Conservation (phyloP, 108 stramenopile species). For the Nannochloropsis salina region DNA sequence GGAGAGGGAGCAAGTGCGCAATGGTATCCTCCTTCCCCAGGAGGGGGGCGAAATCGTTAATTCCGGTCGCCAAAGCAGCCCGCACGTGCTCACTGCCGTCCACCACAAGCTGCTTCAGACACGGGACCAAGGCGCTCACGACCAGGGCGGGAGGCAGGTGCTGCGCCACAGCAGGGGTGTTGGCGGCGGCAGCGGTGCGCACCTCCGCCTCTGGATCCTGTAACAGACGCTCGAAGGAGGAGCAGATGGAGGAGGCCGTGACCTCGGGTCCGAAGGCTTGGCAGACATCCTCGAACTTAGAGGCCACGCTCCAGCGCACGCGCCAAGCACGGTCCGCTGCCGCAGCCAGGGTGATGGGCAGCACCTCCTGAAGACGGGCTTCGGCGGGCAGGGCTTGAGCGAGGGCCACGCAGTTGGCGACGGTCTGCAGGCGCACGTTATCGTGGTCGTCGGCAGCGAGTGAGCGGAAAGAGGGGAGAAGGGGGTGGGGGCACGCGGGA, state of each 20-base stretch:
- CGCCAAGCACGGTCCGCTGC: constrained; percentile 85
- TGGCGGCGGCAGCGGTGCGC: constrained; percentile 76
- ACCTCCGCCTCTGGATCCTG: constrained; percentile 61
- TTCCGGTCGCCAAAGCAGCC: constrained; percentile 82
- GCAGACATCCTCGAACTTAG: constrained; percentile 72
- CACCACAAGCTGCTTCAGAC: constrained; percentile 45
- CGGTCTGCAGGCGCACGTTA: constrained; percentile 84
- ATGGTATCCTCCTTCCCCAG: constrained; percentile 80
- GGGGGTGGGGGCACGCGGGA: neutral
- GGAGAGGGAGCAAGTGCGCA: constrained; percentile 77
- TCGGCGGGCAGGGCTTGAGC: constrained; percentile 65
- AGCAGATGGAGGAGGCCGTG: constrained; percentile 33
- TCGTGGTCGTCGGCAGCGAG: constrained; percentile 88
- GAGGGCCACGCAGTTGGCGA: constrained; percentile 75
- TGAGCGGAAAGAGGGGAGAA: constrained; percentile 65
- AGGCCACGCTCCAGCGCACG: constrained; percentile 85
- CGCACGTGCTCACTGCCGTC: constrained; percentile 58
- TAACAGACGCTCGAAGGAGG: constrained; percentile 46
- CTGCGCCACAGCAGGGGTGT: constrained; percentile 56
- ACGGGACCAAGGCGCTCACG: constrained; percentile 38
- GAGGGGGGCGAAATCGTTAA: constrained; percentile 79
- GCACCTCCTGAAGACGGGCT: constrained; percentile 29
- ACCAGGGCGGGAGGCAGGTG: constrained; percentile 28
- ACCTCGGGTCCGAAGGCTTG: constrained; percentile 55
- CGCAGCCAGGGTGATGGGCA: constrained; percentile 28